Evolutionary conservation across 306 rosid species (phyloP).

Genomic region (Mimosa pudica): DNA sequence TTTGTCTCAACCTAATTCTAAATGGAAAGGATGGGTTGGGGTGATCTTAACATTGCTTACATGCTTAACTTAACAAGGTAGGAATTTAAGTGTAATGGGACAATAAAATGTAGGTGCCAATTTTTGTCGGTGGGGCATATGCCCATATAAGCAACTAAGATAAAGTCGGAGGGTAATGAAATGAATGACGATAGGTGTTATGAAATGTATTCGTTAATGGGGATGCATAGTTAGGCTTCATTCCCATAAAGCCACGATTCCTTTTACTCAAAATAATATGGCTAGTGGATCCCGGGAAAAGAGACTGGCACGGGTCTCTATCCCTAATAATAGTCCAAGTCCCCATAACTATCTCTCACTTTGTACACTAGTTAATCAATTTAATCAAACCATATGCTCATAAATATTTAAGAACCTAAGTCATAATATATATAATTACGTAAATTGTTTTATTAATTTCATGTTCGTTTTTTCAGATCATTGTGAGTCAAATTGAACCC

Average conservation of each 20-base stretch:
- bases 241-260: constrained; percentile 40
- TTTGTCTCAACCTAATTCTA: not conserved
- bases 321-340: constrained; percentile 38
- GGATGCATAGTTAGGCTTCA: constrained; percentile 53
- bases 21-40: not conserved
- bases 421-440: not conserved
- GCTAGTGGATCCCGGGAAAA: constrained; percentile 23
- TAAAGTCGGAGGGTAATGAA: constrained; percentile 37
- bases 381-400: not conserved
- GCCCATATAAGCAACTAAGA: not conserved
- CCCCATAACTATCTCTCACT: constrained; percentile 42
- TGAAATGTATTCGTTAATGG: constrained; percentile 45
- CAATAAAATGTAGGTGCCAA: constrained; percentile 29
- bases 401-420: not conserved
- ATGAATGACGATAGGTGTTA: constrained; percentile 52
- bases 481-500: constrained; percentile 79
- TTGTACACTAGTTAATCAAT: constrained; percentile 45
- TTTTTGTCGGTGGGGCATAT: constrained; percentile 41
- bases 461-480: constrained; percentile 49
- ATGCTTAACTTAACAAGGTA: constrained; percentile 1
- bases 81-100: constrained; percentile 10
- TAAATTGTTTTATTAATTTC: not conserved
- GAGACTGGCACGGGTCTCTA: constrained; percentile 49
- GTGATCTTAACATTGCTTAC: constrained; percentile 15
- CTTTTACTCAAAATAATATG: constrained; percentile 40